Evolutionary conservation across 345 rosid genomes (phyloP).

Genomic region (Noccaea bulbosa): DNA sequence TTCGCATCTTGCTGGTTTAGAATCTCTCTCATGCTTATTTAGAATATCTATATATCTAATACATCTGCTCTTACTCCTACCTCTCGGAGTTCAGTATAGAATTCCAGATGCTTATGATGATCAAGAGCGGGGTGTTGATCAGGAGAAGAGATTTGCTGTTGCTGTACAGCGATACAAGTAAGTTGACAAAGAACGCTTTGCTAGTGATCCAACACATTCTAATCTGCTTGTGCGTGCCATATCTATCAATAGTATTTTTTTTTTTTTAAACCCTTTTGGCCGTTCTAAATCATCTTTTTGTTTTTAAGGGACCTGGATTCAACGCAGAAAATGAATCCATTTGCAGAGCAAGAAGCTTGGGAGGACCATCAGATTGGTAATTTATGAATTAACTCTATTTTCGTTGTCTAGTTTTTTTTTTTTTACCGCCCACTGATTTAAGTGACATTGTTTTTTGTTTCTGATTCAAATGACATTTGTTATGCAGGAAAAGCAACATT

Average conservation of each 20-base stretch:
- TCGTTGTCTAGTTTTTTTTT: not conserved
- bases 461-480: constrained; percentile 30
- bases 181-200: constrained; percentile 39
- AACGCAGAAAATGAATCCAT: constrained; percentile 93
- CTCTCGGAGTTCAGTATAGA: constrained; percentile 63
- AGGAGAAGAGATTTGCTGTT: constrained; percentile 94
- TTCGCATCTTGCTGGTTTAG: constrained; percentile 30
- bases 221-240: constrained; percentile 13
- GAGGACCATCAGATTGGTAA: constrained; percentile 97
- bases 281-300: constrained; percentile 2
- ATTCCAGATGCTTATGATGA: constrained; percentile 99
- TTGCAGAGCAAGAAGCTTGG: constrained; percentile 99
- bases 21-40: constrained; percentile 4
- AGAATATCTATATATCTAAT: constrained; percentile 22
- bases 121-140: constrained; percentile 78
- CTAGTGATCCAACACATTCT: constrained; percentile 21
- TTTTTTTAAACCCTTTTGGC: constrained; percentile 10
- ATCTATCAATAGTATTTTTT: constrained; percentile 11
- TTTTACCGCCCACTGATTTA: constrained; percentile 21
- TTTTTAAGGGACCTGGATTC: constrained; percentile 61
- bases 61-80: constrained; percentile 20
- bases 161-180: constrained; percentile 88
- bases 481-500: constrained; percentile 80
- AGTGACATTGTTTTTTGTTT: constrained; percentile 28
- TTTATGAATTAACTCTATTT: constrained; percentile 18